phyloP scores from a whole-genome alignment of 1,139 yeast species.

The Yamadazyma dushanensis region DNA sequence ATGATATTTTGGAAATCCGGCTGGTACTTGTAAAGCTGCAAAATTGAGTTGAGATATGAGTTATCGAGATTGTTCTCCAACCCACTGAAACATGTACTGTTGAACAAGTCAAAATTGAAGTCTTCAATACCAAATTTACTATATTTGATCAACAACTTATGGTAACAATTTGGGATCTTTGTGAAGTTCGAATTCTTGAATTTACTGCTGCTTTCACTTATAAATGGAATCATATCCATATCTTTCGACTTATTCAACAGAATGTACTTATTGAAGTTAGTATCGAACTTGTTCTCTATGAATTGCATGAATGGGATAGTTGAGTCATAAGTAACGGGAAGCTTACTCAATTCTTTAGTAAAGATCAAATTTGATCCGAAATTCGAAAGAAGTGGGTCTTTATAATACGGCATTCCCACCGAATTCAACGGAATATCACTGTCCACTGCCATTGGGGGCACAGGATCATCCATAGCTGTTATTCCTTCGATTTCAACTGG shows the following conservation, averaged over 20 bases:
- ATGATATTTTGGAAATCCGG: constrained; percentile 71
- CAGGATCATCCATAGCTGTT: constrained; percentile 36
- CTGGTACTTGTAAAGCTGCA: constrained; percentile 81
- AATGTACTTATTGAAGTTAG: constrained; percentile 46
- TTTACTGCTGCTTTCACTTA: constrained; percentile 60
- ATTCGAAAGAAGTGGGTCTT: constrained; percentile 73
- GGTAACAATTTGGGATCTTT: constrained; percentile 67
- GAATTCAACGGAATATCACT: constrained; percentile 61
- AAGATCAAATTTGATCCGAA: constrained; percentile 69
- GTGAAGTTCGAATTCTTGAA: constrained; percentile 31
- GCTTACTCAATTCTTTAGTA: constrained; percentile 49
- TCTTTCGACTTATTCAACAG: constrained; percentile 28
- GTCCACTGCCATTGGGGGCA: constrained; percentile 16
- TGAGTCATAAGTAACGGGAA: constrained; percentile 47
- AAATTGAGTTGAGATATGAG: constrained; percentile 73
- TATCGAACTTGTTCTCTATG: constrained; percentile 47
- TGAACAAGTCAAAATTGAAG: constrained; percentile 86
- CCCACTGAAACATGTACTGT: constrained; percentile 76
- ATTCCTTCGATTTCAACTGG: constrained; percentile 49
- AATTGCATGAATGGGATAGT: constrained; percentile 52
- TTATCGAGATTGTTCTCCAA: constrained; percentile 84
- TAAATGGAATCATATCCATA: constrained; percentile 57
- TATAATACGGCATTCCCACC: constrained; percentile 87
- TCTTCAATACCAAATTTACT: constrained; percentile 92
- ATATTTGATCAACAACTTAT: constrained; percentile 74